Conservation (phyloP, 768 basidiomycete species). For the Naganishia randhawae region DNA sequence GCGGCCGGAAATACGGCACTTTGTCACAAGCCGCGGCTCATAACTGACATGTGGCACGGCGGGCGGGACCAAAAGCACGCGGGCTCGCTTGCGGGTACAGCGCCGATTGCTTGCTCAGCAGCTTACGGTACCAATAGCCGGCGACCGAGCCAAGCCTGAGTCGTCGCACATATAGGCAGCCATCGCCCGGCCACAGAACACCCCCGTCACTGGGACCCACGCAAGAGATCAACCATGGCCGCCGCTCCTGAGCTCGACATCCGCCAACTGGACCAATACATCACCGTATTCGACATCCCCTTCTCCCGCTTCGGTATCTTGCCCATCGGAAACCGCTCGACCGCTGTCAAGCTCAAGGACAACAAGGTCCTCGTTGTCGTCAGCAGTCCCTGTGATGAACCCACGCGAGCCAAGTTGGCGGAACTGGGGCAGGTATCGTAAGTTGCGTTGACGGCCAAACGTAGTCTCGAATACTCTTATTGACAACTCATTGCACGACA, state of each 20-base stretch:
- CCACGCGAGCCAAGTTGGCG: constrained; percentile 63
- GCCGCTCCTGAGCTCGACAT: constrained; percentile 38
- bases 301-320: constrained; percentile 61
- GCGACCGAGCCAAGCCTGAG: no score
- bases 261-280: constrained; percentile 45
- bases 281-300: constrained; percentile 51
- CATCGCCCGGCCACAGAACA: no score
- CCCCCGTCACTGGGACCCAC: no score
- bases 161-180: background rate
- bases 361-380: constrained; percentile 76
- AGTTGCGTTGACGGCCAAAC: constrained; percentile 32
- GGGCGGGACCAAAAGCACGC: no score
- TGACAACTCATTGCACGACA: constrained; percentile 16
- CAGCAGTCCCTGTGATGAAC: constrained; percentile 65
- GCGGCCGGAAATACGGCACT: no score
- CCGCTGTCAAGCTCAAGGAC: constrained; percentile 66
- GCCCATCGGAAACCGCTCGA: constrained; percentile 77
- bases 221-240: constrained; percentile 6
- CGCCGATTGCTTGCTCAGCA: no score
- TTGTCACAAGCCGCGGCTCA: no score
- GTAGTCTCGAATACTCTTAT: background rate
- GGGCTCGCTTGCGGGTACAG: no score
- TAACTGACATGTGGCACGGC: no score
- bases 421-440: constrained; percentile 68
- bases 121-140: no score